These are phyloP conservation scores for Amaranthus hypochondriacus DNA, from an alignment of 148 eudicot species.

Conservation along the genomic window DNA sequence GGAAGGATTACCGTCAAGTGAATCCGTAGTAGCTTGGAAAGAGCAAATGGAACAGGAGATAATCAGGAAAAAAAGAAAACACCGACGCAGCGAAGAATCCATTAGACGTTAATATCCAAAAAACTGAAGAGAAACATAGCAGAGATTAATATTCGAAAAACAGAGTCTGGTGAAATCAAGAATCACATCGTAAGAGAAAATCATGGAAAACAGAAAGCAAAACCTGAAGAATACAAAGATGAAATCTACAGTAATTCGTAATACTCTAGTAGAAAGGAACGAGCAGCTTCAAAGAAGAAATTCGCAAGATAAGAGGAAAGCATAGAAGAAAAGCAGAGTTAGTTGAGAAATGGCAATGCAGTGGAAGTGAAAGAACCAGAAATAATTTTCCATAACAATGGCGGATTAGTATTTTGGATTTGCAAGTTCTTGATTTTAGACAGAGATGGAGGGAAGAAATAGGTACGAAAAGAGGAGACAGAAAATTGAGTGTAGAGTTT, in stretches of 20 bases:
- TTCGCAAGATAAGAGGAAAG: background rate
- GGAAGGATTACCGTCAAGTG: conserved; percentile 21
- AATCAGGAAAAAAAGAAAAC: conserved; percentile 5
- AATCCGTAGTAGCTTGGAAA: conserved; percentile 19
- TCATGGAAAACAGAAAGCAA: background rate
- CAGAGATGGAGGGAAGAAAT: background rate
- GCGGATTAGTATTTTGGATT: conserved; percentile 3
- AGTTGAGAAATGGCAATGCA: no score
- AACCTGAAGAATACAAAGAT: background rate
- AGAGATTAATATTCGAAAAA: conserved; percentile 1
- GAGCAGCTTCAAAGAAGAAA: background rate
- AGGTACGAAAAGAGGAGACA: background rate
- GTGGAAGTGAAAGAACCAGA: no score
- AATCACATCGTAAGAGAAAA: background rate
- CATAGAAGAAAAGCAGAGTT: background rate
- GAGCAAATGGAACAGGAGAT: background rate
- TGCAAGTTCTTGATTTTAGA: background rate
- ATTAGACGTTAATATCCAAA: background rate
- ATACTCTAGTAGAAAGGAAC: background rate
- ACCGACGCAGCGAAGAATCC: background rate
- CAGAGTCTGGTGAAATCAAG: background rate
- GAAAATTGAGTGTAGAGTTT: background rate
- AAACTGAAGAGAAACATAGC: background rate
- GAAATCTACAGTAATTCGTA: background rate
- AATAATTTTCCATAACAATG: background rate